These are phyloP conservation scores for Pseudocercospora fijiensis DNA, from an alignment of 2,329 filamentous ascomycete genomes.

Conservation along the genomic window DNA sequence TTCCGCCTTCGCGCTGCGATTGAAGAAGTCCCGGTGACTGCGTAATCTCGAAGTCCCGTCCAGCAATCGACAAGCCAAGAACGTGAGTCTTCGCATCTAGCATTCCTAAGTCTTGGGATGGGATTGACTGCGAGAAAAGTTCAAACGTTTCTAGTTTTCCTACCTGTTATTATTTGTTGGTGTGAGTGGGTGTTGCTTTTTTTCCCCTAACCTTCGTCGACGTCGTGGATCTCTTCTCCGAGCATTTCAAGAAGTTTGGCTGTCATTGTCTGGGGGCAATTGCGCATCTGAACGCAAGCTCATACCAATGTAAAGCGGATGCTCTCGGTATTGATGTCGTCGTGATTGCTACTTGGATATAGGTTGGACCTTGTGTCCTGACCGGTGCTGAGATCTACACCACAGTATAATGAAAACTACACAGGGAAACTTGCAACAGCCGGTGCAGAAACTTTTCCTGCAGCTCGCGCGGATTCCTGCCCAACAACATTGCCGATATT, in stretches of 20 bases:
- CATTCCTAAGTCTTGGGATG: constrained; percentile 79
- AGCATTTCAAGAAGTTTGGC: constrained; percentile 20
- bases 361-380: too few species aligned
- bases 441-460: too few species aligned
- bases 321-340: neutral
- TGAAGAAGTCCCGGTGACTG: constrained; percentile 82
- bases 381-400: too few species aligned
- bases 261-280: constrained; percentile 5
- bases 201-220: constrained; percentile 32
- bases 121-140: constrained; percentile 74
- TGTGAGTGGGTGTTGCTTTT: neutral
- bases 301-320: neutral
- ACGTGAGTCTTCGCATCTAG: constrained; percentile 67
- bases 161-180: constrained; percentile 20
- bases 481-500: too few species aligned
- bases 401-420: too few species aligned
- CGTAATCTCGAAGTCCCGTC: constrained; percentile 69
- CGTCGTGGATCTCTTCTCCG: constrained; percentile 23
- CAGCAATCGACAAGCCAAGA: constrained; percentile 58
- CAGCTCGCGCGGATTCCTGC: too few species aligned
- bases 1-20: constrained; percentile 70
- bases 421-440: too few species aligned
- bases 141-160: constrained; percentile 72
- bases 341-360: too few species aligned
- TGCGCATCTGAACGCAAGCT: neutral